A percentile compares a stretch with the other conserved stretches of the same genome.
Conservation (phyloP, 768 basidiomycete genomes). For the Leccinum sublutescens region DNA sequence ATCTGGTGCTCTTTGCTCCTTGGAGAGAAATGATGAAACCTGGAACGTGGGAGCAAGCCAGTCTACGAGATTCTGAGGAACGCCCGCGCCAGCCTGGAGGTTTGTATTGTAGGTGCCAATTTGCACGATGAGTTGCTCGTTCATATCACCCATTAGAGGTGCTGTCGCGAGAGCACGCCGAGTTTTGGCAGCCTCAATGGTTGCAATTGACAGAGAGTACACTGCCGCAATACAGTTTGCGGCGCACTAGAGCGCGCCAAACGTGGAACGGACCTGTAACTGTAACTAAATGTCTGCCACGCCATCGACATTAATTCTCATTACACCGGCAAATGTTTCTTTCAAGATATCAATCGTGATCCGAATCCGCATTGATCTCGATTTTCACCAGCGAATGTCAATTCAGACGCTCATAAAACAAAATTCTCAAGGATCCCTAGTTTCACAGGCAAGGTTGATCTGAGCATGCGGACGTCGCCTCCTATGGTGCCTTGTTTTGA, state of each 20-base stretch:
- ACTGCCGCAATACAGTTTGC: too few species aligned
- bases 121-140: slow-evolving; percentile 57
- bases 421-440: not conserved
- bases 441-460: not conserved
- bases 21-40: slow-evolving; percentile 69
- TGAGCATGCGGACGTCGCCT: not conserved
- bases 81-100: slow-evolving; percentile 68
- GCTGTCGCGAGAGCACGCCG: too few species aligned
- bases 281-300: not conserved
- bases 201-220: too few species aligned
- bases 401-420: not conserved
- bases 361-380: not conserved
- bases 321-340: not conserved
- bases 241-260: not conserved
- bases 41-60: slow-evolving; percentile 86
- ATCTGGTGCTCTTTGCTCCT: slow-evolving; percentile 68
- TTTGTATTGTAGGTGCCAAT: slow-evolving; percentile 92
- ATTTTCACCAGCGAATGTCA: not conserved
- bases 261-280: not conserved
- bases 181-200: too few species aligned
- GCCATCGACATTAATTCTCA: not conserved
- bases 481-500: not conserved
- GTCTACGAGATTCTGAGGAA: slow-evolving; percentile 85
- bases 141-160: slow-evolving; percentile 13
- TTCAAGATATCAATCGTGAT: not conserved